phyloP scores from a whole-genome alignment of 2,329 filamentous ascomycete species.

The Aspergillus fructus region DNA sequence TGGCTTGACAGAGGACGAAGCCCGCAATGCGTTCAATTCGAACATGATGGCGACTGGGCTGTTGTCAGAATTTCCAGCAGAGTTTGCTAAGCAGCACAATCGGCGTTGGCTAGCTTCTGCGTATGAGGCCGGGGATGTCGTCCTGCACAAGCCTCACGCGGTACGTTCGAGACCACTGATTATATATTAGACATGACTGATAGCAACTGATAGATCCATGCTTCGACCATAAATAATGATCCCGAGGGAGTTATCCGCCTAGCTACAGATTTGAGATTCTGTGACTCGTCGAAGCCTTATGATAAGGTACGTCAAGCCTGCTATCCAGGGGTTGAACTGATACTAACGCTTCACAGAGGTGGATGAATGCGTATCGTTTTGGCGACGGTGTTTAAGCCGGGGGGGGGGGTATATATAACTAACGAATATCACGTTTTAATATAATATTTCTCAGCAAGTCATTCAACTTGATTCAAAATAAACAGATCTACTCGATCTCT shows the following conservation, averaged over 20 bases:
- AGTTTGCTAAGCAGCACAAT: slow-evolving; percentile 44
- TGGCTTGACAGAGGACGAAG: slow-evolving; percentile 55
- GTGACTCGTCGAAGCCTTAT: slow-evolving; percentile 52
- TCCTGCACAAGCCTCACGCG: slow-evolving; percentile 41
- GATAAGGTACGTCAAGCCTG: slow-evolving; percentile 38
- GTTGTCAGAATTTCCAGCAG: slow-evolving; percentile 51
- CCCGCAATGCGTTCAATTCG: slow-evolving; percentile 53
- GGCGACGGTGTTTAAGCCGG: slow-evolving; percentile 32
- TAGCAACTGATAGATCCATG: slow-evolving; percentile 50
- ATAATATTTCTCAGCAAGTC: not conserved
- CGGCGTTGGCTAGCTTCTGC: slow-evolving; percentile 52
- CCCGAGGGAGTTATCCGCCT: slow-evolving; percentile 53
- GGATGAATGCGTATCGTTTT: slow-evolving; percentile 43
- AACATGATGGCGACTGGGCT: slow-evolving; percentile 61
- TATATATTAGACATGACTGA: not conserved
- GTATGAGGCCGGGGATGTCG: slow-evolving; percentile 56
- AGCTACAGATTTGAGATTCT: slow-evolving; percentile 58
- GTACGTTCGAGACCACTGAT: slow-evolving; percentile 17
- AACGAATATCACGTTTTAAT: not conserved
- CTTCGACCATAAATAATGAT: slow-evolving; percentile 57
- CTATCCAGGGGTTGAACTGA: not conserved
- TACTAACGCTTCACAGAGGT: slow-evolving; percentile 25
- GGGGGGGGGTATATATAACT: not conserved
- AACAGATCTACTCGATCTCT: no score
- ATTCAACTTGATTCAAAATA: not conserved